A percentile compares a stretch with the other conserved stretches of the same genome.
Conservation (phyloP, 345 rosid species). For the Carallia pectinifolia region DNA sequence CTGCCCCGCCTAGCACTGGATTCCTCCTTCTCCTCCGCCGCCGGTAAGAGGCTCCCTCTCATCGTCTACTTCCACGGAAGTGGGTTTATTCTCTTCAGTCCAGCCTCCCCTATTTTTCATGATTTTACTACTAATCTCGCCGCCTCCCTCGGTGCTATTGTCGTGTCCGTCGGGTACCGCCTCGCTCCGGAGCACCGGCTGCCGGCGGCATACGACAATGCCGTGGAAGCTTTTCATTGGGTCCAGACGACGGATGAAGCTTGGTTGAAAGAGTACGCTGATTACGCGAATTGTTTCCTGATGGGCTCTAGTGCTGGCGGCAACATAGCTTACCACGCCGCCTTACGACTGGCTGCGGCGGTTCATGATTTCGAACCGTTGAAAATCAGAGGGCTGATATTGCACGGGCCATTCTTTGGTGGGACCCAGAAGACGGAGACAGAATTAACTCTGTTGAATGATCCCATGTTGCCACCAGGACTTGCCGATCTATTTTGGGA, state of each 20-base stretch:
- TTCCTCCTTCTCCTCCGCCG: not conserved
- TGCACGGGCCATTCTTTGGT: slow-evolving; percentile 63
- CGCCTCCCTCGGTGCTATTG: slow-evolving; percentile 28
- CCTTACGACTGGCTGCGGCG: slow-evolving; percentile 24
- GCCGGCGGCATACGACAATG: slow-evolving; percentile 31
- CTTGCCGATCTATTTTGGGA: slow-evolving; percentile 32
- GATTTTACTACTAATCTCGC: slow-evolving; percentile 41
- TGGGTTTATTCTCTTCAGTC: slow-evolving; percentile 47
- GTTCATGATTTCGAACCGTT: slow-evolving; percentile 33
- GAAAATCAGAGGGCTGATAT: slow-evolving; percentile 56
- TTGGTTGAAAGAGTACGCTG: slow-evolving; percentile 25
- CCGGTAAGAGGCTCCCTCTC: slow-evolving; percentile 45
- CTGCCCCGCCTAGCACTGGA: slow-evolving; percentile 10
- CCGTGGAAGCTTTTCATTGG: slow-evolving; percentile 31
- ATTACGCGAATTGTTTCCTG: slow-evolving; percentile 40
- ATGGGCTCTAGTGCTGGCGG: slow-evolving; percentile 66
- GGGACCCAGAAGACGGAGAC: slow-evolving; percentile 44
- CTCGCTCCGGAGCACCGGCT: slow-evolving; percentile 35
- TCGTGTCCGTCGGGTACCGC: slow-evolving; percentile 53
- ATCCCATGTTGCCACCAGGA: slow-evolving; percentile 26
- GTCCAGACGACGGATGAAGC: slow-evolving; percentile 8
- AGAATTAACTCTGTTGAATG: slow-evolving; percentile 38
- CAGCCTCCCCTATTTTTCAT: slow-evolving; percentile 15
- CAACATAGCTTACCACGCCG: slow-evolving; percentile 53
- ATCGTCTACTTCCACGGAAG: slow-evolving; percentile 62